Base-by-base conservation (phyloP, 2,329 filamentous ascomycete species). In the Cercospora sesami region DNA sequence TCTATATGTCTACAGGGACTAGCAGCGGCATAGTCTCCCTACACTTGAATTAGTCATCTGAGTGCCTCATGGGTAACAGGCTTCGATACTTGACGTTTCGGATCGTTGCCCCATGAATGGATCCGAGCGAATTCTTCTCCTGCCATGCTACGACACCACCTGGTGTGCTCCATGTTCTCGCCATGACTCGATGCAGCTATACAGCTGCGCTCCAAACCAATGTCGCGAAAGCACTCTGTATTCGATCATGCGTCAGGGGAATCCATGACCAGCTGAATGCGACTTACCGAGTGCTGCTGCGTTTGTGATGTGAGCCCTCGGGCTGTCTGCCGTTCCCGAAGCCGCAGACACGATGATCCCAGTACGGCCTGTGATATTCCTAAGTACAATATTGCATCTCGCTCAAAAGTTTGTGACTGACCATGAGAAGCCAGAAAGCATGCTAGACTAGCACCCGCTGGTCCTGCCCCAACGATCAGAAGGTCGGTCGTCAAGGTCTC, bases 301-400 rank as follows among this genome's bases (percentile, higher is more conserved):
- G 73, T 88, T 89, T 36, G 84, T 87, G 64, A 88, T 86, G 73
- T 89, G 86, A 1, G 86, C 86, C 33, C 86, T 79, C 1, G 87
- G 87, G 1, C 85, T 87, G 66, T 85, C 78, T 1, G 86, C 85
- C 1, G 83, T 86, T 3, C 82, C 81, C 0, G 84, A 76, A 0
- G 83, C 81, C 2, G 81, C 74, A 6, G 82, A 81, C 60, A 89
- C 80, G 69, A 89, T 82, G 57, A 89, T 80, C 0, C 87, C 87
- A 30, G 78, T 82, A 7, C 85, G 75, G 2, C 70, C 33, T 36
- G 33, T 16, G 33, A 36, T 36, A 36, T 36, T 16, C 6, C 33
- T 36, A 14, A 36, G 33, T 36, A 36, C 33, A 16, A 36, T 36
- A 3, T 36, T 16, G 33, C 33, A 36, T 36, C 14, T 36, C 33